Evolutionary conservation across 495 filamentous ascomycete species (phyloP), one percentile per base, ranked within the genome.

Genomic region (Aspergillus affinis): DNA sequence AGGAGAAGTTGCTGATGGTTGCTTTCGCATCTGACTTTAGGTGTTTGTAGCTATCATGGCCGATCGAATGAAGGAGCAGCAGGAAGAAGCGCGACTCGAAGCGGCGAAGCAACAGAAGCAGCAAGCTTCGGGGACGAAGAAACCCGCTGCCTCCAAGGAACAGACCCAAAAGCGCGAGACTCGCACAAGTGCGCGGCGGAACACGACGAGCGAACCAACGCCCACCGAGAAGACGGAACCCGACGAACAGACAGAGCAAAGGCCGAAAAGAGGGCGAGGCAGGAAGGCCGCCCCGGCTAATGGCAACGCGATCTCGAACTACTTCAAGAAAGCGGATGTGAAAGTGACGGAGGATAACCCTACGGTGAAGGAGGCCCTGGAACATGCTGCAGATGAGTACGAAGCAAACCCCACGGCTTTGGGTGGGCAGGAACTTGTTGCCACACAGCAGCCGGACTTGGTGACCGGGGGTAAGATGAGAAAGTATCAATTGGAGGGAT

Each of bases 401-500:
- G 81, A 83, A 48, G 76, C 82, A n/a, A 84, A 86, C 36, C 80
- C 83, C 6, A 79, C 80, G 10, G 82, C 78, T 19, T 74, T 97
- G 21, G 89, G 91, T 20, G 86, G 89, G 61, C 90, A 94, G 61
- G 84, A 91, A 55, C 69, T 96, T 21, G 81, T 84, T 30, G 87
- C 93, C 55, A 93, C 92, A 6, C 81, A 90, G 62, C 94, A 98
- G 66, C 94, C 94, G 0, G 84, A 86, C 48, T 81, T 90, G 49
- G 85, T 98, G 52, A 88, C 86, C 6, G 93, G 93, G 20, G 94
- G 95, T 12, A 86, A 86, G 15, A 98, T 98, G 95, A 84, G 91
- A 20, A 85, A 87, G 55, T 98, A 98, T 75, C 94, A 98, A 66
- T 78, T 98, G 0, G 93, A 98, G 74, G 94, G 94, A 0, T 70